Evolutionary conservation across 2,329 filamentous ascomycete species (phyloP).

Genomic region (Didymella glomerata): DNA sequence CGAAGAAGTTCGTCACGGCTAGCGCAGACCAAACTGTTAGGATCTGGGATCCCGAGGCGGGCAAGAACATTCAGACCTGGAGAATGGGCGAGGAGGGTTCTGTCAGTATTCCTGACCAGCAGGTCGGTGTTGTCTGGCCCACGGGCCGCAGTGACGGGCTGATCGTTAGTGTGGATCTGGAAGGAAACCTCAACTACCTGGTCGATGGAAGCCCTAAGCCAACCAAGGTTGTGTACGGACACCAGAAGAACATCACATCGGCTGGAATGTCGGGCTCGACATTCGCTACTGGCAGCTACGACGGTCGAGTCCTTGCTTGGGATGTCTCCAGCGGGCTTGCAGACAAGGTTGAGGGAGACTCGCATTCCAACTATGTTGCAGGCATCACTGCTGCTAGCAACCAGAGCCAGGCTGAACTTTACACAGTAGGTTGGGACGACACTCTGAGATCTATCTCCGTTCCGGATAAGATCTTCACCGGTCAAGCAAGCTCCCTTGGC

Average conservation of each 20-base stretch:
- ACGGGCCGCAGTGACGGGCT: conserved; percentile 82
- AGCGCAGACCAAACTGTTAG: conserved; percentile 95
- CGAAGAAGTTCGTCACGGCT: conserved; percentile 85
- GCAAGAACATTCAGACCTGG: conserved; percentile 82
- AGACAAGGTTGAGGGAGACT: conserved; percentile 76
- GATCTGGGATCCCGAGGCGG: conserved; percentile 88
- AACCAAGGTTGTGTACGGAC: conserved; percentile 78
- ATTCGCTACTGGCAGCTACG: conserved; percentile 89
- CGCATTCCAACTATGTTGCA: conserved; percentile 85
- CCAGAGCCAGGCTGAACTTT: conserved; percentile 62
- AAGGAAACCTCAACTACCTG: conserved; percentile 90
- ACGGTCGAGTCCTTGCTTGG: conserved; percentile 88
- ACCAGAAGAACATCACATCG: conserved; percentile 90
- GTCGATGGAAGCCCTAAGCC: conserved; percentile 74
- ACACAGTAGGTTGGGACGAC: conserved; percentile 94
- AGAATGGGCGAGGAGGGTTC: conserved; percentile 77
- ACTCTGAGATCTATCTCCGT: conserved; percentile 81
- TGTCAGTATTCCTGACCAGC: conserved; percentile 80
- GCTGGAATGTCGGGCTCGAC: conserved; percentile 70
- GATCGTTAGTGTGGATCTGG: conserved; percentile 87
- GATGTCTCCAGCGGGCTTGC: conserved; percentile 75
- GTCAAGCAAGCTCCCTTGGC: conserved; percentile 70
- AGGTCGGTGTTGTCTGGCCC: conserved; percentile 93
- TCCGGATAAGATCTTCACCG: conserved; percentile 77
- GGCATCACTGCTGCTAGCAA: conserved; percentile 68